Percentiles rank a stretch among this genome's conserved stretches.
Conservation (phyloP, 352 stramenopile species). For the Globisporangium cystogenes region DNA sequence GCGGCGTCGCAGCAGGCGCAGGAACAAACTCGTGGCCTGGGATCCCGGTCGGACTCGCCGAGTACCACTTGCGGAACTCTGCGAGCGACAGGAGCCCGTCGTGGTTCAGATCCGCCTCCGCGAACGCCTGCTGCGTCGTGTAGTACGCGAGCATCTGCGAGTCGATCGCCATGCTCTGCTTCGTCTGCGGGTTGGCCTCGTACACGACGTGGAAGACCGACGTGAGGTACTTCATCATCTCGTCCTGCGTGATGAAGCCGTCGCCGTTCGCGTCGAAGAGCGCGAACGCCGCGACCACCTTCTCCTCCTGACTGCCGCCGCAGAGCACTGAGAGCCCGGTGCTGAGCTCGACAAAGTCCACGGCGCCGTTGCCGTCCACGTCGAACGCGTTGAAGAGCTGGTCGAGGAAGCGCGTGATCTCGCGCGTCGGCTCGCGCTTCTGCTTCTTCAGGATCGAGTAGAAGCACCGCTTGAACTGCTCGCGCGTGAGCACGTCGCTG, state of each 20-base stretch:
- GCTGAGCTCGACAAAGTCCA: slow-evolving; percentile 78
- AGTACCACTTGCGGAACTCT: slow-evolving; percentile 84
- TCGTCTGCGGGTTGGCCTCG: slow-evolving; percentile 26
- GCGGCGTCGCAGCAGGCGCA: background rate
- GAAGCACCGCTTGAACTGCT: slow-evolving; percentile 68
- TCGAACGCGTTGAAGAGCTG: slow-evolving; percentile 80
- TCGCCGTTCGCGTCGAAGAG: slow-evolving; percentile 82
- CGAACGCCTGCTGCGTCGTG: slow-evolving; percentile 80
- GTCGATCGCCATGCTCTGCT: slow-evolving; percentile 40
- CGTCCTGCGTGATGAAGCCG: slow-evolving; percentile 73
- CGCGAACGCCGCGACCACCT: slow-evolving; percentile 72
- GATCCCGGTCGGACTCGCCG: background rate
- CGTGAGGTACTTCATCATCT: slow-evolving; percentile 80
- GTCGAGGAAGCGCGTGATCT: slow-evolving; percentile 61
- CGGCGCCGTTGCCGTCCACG: slow-evolving; percentile 45
- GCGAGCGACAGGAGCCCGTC: slow-evolving; percentile 71
- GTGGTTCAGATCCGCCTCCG: slow-evolving; percentile 81
- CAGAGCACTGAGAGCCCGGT: slow-evolving; percentile 76
- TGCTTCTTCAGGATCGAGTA: slow-evolving; percentile 56
- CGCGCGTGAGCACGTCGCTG: slow-evolving; percentile 35
- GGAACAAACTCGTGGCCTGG: slow-evolving; percentile 3
- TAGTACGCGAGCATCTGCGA: slow-evolving; percentile 51
- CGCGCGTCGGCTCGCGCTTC: slow-evolving; percentile 37
- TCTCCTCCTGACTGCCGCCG: slow-evolving; percentile 64
- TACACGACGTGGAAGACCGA: slow-evolving; percentile 74